Evolutionary conservation across 257 asterid genomes (phyloP).

Genomic region (Leptodermis oblonga): DNA sequence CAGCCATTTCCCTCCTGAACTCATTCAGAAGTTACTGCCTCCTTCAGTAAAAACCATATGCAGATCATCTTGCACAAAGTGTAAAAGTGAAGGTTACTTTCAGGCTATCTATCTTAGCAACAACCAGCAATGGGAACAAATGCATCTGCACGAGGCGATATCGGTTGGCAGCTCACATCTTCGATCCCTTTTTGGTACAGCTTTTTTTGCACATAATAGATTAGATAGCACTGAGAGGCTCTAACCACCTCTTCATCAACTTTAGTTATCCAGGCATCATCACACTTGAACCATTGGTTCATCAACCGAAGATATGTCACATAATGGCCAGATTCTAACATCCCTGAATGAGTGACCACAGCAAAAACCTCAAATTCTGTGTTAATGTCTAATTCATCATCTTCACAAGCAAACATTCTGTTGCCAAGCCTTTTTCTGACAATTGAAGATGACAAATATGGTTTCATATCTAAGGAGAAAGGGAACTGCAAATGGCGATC

Average conservation of each 20-base stretch:
- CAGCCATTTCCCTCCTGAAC: background rate
- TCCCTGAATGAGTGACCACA: conserved; percentile 74
- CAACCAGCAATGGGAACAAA: conserved; percentile 72
- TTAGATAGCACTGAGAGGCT: conserved; percentile 59
- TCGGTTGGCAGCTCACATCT: conserved; percentile 56
- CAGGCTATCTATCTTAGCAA: conserved; percentile 41
- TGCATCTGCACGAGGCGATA: conserved; percentile 41
- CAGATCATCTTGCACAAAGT: too few relatives aligned
- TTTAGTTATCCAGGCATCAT: conserved; percentile 72
- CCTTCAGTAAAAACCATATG: background rate
- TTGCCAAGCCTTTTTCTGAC: conserved; percentile 56
- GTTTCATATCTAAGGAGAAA: conserved; percentile 65
- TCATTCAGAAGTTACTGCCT: background rate
- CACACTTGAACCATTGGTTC: conserved; percentile 72
- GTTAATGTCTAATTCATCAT: conserved; percentile 40
- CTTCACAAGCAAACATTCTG: conserved; percentile 42
- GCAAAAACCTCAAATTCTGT: conserved; percentile 73
- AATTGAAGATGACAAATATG: conserved; percentile 58
- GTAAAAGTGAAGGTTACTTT: background rate
- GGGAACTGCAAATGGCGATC: conserved; percentile 69
- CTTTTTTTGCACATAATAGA: conserved; percentile 55
- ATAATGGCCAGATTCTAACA: conserved; percentile 69
- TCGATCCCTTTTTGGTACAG: conserved; percentile 44
- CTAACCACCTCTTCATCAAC: conserved; percentile 64
- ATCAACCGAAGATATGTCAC: conserved; percentile 54